Percentiles rank a stretch among this genome's conserved stretches.
Evolutionary conservation across 768 basidiomycete species (phyloP).

Genomic region (Termitomyces bulborhizus): DNA sequence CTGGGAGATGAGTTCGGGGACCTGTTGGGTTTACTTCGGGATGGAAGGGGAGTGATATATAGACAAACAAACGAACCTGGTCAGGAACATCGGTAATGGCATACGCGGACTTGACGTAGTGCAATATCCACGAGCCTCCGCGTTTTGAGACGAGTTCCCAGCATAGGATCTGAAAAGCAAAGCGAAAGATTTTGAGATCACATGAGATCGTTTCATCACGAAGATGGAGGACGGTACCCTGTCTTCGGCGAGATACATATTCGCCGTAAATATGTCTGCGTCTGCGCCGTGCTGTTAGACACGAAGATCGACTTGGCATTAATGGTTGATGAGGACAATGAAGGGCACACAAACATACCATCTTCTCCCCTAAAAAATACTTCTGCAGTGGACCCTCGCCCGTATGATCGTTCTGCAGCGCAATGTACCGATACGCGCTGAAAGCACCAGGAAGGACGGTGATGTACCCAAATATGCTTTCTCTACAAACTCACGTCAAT

Average conservation of each 20-base stretch:
- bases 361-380: conserved; percentile 96
- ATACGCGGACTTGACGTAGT: conserved; percentile 95
- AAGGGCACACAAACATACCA: conserved; percentile 19
- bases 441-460: conserved; percentile 92
- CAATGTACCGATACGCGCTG: conserved; percentile 88
- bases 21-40: conserved; percentile 25
- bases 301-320: no score
- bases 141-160: conserved; percentile 98
- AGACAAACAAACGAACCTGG: conserved; percentile 40
- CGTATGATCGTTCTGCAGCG: conserved; percentile 75
- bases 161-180: conserved; percentile 63
- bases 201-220: no score
- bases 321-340: no score
- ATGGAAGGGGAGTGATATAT: no score
- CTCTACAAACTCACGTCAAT: conserved; percentile 27
- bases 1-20: conserved; percentile 92
- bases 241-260: conserved; percentile 96
- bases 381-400: conserved; percentile 91
- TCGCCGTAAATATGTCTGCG: conserved; percentile 90
- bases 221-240: conserved; percentile 34
- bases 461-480: conserved; percentile 90
- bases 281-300: conserved; percentile 60
- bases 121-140: conserved; percentile 83
- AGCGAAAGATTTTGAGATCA: neutral
- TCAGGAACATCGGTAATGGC: conserved; percentile 93